phyloP scores from a whole-genome alignment of 164 flowering plant genomes.

The Sextonia rubra region DNA sequence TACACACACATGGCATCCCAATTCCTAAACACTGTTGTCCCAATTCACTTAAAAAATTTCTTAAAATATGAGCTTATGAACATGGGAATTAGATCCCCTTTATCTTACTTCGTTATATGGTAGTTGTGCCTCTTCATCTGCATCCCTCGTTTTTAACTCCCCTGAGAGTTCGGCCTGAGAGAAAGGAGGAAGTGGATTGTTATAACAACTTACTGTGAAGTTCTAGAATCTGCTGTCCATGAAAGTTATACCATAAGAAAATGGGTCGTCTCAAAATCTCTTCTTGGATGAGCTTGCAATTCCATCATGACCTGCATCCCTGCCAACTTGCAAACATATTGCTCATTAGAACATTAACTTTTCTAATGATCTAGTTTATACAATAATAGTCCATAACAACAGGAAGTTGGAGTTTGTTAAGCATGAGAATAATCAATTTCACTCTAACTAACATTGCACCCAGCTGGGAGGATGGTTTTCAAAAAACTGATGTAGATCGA shows the following conservation, averaged over 20 bases:
- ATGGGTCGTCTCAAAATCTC: constrained; percentile 1
- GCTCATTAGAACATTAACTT: too few relatives aligned
- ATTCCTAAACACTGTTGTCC: background rate
- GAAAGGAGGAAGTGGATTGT: background rate
- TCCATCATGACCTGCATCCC: background rate
- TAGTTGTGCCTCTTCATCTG: constrained; percentile 9
- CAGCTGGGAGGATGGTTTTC: background rate
- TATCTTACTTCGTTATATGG: constrained; percentile 30
- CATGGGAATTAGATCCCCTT: background rate
- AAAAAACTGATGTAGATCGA: too few relatives aligned
- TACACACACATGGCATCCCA: background rate
- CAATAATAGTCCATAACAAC: too few relatives aligned
- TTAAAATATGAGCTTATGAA: background rate
- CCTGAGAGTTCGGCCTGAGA: constrained; percentile 16
- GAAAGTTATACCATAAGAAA: constrained; percentile 8
- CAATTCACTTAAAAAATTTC: too few relatives aligned
- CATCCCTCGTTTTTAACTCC: constrained; percentile 13
- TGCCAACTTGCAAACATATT: background rate
- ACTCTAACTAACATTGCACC: background rate
- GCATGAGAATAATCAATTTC: background rate
- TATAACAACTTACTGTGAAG: too few relatives aligned
- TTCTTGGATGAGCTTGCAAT: background rate
- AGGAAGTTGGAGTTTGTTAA: background rate
- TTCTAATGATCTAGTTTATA: background rate
- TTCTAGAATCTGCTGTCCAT: too few relatives aligned